Percentiles rank a stretch among this genome's conserved stretches.
phyloP scores from a whole-genome alignment of 257 asterid genomes.

The Parsonsia alboflavescens region DNA sequence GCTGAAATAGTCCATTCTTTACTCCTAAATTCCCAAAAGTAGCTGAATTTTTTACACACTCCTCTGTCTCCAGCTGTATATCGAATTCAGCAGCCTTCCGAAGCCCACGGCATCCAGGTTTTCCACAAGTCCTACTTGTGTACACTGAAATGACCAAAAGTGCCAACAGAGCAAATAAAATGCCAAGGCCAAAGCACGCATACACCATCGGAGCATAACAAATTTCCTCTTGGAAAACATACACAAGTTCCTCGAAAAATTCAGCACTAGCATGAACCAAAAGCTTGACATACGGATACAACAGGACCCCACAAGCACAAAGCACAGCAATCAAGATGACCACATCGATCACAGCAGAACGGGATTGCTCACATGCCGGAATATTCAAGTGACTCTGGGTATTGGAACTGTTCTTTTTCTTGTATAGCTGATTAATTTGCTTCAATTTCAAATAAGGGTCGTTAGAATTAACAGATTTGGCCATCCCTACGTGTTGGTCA shows the following conservation, averaged over 20 bases:
- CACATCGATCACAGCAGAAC: conserved; percentile 66
- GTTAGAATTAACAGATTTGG: conserved; percentile 55
- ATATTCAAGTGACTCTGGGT: conserved; percentile 41
- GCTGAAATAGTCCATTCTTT: conserved; percentile 63
- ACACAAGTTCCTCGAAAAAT: conserved; percentile 41
- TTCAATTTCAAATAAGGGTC: conserved; percentile 45
- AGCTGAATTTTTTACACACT: conserved; percentile 48
- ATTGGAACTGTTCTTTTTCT: conserved; percentile 29
- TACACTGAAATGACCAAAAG: conserved; percentile 49
- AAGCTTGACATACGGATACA: conserved; percentile 55
- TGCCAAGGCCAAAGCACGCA: conserved; percentile 72
- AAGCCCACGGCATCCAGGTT: conserved; percentile 71
- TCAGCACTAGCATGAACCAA: conserved; percentile 36
- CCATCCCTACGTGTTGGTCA: conserved; percentile 61
- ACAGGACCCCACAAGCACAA: conserved; percentile 54
- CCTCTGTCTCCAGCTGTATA: conserved; percentile 81
- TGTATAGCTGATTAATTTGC: conserved; percentile 53
- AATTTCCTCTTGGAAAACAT: conserved; percentile 59
- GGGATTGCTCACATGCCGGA: conserved; percentile 70
- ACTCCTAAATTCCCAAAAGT: conserved; percentile 28
- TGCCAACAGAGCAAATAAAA: conserved; percentile 52
- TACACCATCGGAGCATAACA: conserved; percentile 66
- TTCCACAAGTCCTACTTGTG: conserved; percentile 61
- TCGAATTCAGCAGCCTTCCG: conserved; percentile 84
- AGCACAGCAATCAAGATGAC: conserved; percentile 69